Conservation (phyloP, 2,329 filamentous ascomycete species). For the Aspergillus sp. region DNA sequence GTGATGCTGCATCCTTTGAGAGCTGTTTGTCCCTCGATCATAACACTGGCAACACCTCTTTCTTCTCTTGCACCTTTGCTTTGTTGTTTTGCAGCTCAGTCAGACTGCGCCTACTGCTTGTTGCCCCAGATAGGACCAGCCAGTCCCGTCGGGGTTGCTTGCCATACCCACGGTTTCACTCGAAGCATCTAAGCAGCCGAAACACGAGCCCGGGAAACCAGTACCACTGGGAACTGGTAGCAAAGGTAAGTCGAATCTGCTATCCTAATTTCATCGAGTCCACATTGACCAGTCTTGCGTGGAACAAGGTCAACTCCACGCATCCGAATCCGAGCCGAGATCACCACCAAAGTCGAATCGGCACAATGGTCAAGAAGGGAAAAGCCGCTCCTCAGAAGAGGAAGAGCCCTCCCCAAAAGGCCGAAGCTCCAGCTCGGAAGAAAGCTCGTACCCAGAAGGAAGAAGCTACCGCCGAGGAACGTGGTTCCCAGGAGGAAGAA, state of each 20-base stretch:
- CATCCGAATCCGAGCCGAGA: background rate
- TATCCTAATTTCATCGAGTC: background rate
- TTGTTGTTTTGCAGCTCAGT: background rate
- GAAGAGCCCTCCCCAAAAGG: background rate
- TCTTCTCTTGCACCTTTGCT: background rate
- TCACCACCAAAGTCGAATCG: background rate
- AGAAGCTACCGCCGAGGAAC: background rate
- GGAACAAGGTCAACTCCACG: background rate
- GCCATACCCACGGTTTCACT: background rate
- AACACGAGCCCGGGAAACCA: background rate
- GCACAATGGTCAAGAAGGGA: background rate
- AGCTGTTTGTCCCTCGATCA: background rate
- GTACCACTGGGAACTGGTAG: background rate
- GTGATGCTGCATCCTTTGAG: background rate
- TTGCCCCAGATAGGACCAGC: background rate
- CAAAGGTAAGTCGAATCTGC: background rate
- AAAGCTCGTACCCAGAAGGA: background rate
- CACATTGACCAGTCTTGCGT: background rate
- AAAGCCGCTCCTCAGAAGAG: background rate
- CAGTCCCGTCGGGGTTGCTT: background rate
- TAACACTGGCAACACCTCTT: background rate
- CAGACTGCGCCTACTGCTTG: background rate
- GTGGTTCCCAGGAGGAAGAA: no score
- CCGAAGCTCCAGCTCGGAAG: background rate
- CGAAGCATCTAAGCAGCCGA: background rate